These are phyloP conservation scores for Globisporangium paroecandrum DNA, from an alignment of 352 stramenopile genomes.

Conservation along the genomic window DNA sequence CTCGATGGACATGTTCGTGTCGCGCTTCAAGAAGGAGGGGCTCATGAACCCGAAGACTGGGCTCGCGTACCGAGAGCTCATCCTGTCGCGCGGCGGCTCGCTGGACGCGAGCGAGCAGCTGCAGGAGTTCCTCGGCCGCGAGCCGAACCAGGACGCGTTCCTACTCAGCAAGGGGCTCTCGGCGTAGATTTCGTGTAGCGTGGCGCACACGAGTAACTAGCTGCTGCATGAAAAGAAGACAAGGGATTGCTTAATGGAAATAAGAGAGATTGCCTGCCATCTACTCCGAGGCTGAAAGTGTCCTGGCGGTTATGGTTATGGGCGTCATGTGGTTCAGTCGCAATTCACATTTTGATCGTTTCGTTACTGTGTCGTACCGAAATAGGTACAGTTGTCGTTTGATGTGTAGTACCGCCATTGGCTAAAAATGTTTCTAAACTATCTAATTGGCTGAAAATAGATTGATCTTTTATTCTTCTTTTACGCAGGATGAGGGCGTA, in stretches of 20 bases:
- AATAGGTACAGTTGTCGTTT: not conserved
- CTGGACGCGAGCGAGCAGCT: constrained; percentile 79
- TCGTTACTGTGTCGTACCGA: not conserved
- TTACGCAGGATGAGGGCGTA: not conserved
- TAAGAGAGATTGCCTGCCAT: not conserved
- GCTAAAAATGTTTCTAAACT: not conserved
- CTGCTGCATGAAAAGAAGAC: not conserved
- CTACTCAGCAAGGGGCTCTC: constrained; percentile 72
- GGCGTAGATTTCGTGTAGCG: not conserved
- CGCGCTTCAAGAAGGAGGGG: constrained; percentile 82
- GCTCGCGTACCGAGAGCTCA: constrained; percentile 81
- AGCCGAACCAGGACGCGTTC: constrained; percentile 79
- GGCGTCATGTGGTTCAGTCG: not conserved
- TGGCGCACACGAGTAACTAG: not conserved
- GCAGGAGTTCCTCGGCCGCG: constrained; percentile 73
- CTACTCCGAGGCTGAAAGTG: not conserved
- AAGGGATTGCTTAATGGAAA: not conserved
- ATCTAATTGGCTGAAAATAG: constrained; percentile 8
- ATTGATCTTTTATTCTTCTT: constrained; percentile 12
- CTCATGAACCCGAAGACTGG: constrained; percentile 80
- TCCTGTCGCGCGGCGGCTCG: constrained; percentile 79
- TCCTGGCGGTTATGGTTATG: not conserved
- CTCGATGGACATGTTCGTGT: constrained; percentile 89
- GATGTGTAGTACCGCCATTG: not conserved
- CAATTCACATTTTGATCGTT: not conserved